Evolutionary conservation across 208 protist species (phyloP), one percentile per base, ranked within the genome.

Genomic region (Entamoeba invadens): DNA sequence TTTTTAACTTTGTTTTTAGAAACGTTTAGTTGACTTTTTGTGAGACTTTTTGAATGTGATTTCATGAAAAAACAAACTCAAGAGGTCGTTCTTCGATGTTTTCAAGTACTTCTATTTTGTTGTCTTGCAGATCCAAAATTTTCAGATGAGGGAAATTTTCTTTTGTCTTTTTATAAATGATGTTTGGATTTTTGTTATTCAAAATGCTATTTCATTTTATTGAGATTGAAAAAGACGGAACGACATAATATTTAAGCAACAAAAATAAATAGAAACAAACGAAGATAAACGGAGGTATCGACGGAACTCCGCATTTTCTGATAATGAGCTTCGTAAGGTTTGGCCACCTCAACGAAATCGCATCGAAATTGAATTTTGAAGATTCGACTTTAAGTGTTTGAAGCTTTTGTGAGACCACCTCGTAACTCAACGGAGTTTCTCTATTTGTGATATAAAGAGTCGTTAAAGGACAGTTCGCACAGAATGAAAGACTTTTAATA

Each of bases 91-190:
- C 57, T 42, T 87, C 57, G 38, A 87, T n/a, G 38, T 87, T 87
- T 87, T 87, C 57, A 35, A 87, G 25, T n/a, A 87, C 57, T 87
- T 87, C 38, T 14, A 87, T 16, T 3, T 31, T 12, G 57, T 87
- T 87, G 14, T 87, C 6, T 44, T 87, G 57, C 8, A 87, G 57
- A 4, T 87, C 57, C 25, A 87, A 87, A 42, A 42, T 87, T 35
- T 87, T 87, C 12, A 87, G 21, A 87, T 42, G 18, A 8, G 57
- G 57, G 25, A 87, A 87, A 38, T 87, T 87, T 87, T 18, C 38
- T 87, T 87, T 87, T 87, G 57, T 87, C 57, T 87, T 42, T 87
- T n/a, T n/a, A n/a, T n/a, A n/a, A n/a, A n/a, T n/a, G n/a, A n/a
- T n/a, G n/a, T n/a, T n/a, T n/a, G n/a, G n/a, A n/a, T n/a, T n/a